Percentiles rank a stretch among this genome's conserved stretches.
These are phyloP conservation scores for Dendrocalamus sinicus DNA, from an alignment of 176 grass and related monocot species.

Conservation along the genomic window DNA sequence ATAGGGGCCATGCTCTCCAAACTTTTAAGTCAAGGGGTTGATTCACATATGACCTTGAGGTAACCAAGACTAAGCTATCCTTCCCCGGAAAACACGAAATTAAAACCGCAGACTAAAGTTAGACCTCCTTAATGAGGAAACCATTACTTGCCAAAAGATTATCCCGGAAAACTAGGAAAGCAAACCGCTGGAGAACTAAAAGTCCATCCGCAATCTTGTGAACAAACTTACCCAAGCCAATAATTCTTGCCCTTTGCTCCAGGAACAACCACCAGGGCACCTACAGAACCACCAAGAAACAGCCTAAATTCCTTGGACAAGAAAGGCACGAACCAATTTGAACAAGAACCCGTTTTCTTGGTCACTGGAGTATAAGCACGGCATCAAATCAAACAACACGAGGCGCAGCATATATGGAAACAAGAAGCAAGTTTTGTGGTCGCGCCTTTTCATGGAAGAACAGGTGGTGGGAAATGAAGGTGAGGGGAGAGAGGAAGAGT, in stretches of 20 bases:
- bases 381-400: not conserved
- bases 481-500: not conserved
- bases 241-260: not conserved
- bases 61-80: not conserved
- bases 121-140: not conserved
- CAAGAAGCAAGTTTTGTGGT: not conserved
- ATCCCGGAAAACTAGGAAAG: not conserved
- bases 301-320: not conserved
- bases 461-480: slow-evolving; percentile 24
- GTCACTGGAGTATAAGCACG: not conserved
- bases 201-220: not conserved
- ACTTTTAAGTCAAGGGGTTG: not conserved
- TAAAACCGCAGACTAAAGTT: not conserved
- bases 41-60: not conserved
- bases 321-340: not conserved
- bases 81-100: not conserved
- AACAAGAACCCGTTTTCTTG: not conserved
- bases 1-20: not conserved
- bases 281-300: not conserved
- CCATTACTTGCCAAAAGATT: not conserved
- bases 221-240: not conserved
- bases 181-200: not conserved
- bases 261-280: not conserved
- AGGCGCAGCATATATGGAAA: not conserved
- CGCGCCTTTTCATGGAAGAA: slow-evolving; percentile 36